phyloP scores from a whole-genome alignment of 176 grass and related monocot species.

The Elaeis guineensis region DNA sequence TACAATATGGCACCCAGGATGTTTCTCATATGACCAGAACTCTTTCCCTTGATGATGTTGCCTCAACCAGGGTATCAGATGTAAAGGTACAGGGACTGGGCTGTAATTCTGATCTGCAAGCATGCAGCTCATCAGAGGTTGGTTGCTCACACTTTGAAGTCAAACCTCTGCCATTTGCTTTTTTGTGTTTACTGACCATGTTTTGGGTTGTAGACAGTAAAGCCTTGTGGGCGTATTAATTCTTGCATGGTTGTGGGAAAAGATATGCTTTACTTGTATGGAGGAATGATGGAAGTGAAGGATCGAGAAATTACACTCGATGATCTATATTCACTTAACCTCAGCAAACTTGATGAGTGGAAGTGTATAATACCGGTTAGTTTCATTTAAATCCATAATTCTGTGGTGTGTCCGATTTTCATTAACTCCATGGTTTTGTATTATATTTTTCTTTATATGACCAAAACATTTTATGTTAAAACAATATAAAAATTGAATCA shows the following conservation, averaged over 20 bases:
- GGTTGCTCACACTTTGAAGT: constrained; percentile 1
- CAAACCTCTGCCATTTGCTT: constrained; percentile 6
- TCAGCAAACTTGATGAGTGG: constrained; percentile 97
- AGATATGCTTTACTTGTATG: constrained; percentile 86
- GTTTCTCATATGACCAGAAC: constrained; percentile 75
- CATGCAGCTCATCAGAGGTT: constrained; percentile 43
- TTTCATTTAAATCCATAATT: constrained; percentile 1
- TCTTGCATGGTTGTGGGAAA: constrained; percentile 84
- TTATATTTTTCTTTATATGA: too few relatives aligned
- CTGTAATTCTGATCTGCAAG: constrained; percentile 43
- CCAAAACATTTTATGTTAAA: too few relatives aligned
- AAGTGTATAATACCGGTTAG: constrained; percentile 86
- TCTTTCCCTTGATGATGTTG: constrained; percentile 41
- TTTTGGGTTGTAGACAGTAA: constrained; percentile 41
- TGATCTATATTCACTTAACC: constrained; percentile 94
- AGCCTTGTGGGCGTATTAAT: constrained; percentile 88
- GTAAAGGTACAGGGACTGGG: constrained; percentile 28
- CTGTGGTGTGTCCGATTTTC: too few relatives aligned
- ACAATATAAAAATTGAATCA: too few relatives aligned
- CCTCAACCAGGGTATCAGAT: constrained; percentile 44
- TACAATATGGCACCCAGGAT: constrained; percentile 37
- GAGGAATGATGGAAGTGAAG: constrained; percentile 97
- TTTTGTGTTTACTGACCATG: constrained; percentile 2
- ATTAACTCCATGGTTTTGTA: too few relatives aligned
- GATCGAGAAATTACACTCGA: constrained; percentile 96